Base-by-base conservation (phyloP, 805 yeast genomes). In the Jamesozyma piceae region DNA sequence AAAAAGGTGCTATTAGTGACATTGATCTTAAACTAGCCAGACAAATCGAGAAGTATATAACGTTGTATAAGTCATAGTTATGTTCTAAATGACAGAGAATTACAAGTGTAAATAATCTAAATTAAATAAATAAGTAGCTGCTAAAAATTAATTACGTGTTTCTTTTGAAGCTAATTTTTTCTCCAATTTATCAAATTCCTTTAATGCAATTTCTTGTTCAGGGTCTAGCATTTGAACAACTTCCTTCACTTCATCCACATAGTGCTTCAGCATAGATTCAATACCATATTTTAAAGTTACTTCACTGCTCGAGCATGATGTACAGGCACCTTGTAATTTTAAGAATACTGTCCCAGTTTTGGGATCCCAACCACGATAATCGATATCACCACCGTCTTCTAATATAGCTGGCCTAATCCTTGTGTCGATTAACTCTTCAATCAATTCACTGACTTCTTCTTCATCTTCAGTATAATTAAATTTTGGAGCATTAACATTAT, bases 371-470 rank as follows among this genome's bases (percentile, higher is more conserved):
- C 86, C 92, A 45, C 84, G 74, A 61, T 79, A 94, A 53, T 86
- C 89, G 48, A 92, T 80, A 58, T 92, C 97, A 28, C 99, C 99
- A 48, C 99, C 99, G 57, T 92, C 99, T 56, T 92, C 99, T 66
- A 88, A 95, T 44, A 92, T 88, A 1, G 97, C 96, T 1, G 99
- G 99, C 57, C 96, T 80, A 40, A 92, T 89, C 59, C 97, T 78
- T 2, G 98, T 92, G 47, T 84, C 94, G 43, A 94, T 81, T 43
- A 92, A 72, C 58, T 92, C 97, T 53, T 87, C 84, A 55, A 92
- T 87, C 82, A 89, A 82, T 26, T 84, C 78, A 35, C 87, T 82
- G 2, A 87, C 76, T 64, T 90, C 97, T 42, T 74, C 71, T 44
- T 82, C 88, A 39, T 79, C 85, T 38, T 82, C 95, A 10, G 58